These are phyloP conservation scores for Sambucus nigra DNA, from an alignment of 129 eudicot species.

Conservation along the genomic window DNA sequence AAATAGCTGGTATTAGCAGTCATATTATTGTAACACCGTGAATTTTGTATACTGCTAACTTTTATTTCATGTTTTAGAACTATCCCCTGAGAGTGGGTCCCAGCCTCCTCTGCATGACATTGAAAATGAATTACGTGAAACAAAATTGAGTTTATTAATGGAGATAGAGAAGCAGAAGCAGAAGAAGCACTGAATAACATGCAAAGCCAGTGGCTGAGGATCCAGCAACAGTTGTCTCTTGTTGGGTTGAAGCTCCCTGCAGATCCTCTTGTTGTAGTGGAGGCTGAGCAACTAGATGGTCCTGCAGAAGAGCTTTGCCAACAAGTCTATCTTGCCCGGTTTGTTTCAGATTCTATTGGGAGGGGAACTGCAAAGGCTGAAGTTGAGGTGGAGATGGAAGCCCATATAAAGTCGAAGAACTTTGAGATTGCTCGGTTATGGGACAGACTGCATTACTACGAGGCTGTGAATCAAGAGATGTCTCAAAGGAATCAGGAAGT, in stretches of 20 bases:
- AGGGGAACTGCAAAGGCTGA: constrained; percentile 80
- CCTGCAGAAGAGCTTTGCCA: constrained; percentile 55
- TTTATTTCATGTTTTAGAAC: constrained; percentile 49
- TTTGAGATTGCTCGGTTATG: constrained; percentile 78
- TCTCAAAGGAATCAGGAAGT: constrained; percentile 96
- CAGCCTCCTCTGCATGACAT: constrained; percentile 38
- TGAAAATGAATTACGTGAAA: constrained; percentile 65
- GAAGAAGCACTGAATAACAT: constrained; percentile 48
- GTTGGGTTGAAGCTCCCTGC: constrained; percentile 67
- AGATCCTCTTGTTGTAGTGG: constrained; percentile 34
- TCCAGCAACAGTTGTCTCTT: constrained; percentile 46
- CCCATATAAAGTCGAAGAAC: constrained; percentile 67
- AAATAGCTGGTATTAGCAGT: too few species aligned
- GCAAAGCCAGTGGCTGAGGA: constrained; percentile 61
- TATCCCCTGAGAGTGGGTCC: constrained; percentile 57
- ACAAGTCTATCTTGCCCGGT: constrained; percentile 59
- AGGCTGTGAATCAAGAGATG: constrained; percentile 92
- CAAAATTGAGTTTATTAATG: constrained; percentile 43
- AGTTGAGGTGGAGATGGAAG: constrained; percentile 71
- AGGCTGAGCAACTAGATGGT: constrained; percentile 45
- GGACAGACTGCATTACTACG: constrained; percentile 81
- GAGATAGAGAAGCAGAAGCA: constrained; percentile 82
- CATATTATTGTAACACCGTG: not conserved
- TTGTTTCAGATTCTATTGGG: constrained; percentile 71
- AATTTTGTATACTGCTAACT: too few species aligned